phyloP scores from a whole-genome alignment of 495 filamentous ascomycete species.

The Penicillium coprophilum region DNA sequence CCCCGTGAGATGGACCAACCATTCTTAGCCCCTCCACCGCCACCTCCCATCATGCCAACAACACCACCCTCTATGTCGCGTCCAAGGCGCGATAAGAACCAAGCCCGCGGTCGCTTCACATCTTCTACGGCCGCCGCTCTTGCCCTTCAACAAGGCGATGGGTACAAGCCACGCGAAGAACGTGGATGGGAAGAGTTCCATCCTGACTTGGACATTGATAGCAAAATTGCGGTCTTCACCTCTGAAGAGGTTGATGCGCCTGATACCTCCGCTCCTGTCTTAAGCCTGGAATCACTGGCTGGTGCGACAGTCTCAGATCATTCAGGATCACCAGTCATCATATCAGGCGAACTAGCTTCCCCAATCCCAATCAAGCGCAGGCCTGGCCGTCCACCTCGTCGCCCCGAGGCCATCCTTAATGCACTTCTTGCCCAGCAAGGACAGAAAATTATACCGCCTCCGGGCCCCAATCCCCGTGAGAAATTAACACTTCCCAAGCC shows the following conservation, averaged over 20 bases:
- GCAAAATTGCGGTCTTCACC: constrained; percentile 70
- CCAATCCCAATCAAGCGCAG: constrained; percentile 54
- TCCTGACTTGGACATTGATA: constrained; percentile 85
- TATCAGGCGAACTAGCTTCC: constrained; percentile 27
- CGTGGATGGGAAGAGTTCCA: constrained; percentile 97
- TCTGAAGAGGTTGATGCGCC: constrained; percentile 80
- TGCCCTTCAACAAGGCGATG: constrained; percentile 83
- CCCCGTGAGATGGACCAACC: constrained; percentile 29
- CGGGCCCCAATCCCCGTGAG: constrained; percentile 66
- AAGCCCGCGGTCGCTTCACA: constrained; percentile 58
- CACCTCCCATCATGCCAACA: constrained; percentile 35
- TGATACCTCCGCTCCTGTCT: constrained; percentile 39
- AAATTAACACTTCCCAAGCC: constrained; percentile 65
- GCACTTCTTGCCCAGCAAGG: constrained; percentile 57
- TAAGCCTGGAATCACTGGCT: constrained; percentile 29
- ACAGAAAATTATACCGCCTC: constrained; percentile 59
- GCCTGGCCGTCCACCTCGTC: constrained; percentile 62
- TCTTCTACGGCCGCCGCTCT: constrained; percentile 83
- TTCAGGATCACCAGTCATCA: constrained; percentile 18
- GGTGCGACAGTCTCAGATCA: constrained; percentile 19
- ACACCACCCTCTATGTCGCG: constrained; percentile 49
- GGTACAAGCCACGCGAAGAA: constrained; percentile 95
- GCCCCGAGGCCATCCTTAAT: constrained; percentile 59
- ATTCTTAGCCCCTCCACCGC: constrained; percentile 35
- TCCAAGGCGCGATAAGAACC: constrained; percentile 52